Evolutionary conservation across 2,329 filamentous ascomycete species (phyloP).

Genomic region (Coniochaeta sp.): DNA sequence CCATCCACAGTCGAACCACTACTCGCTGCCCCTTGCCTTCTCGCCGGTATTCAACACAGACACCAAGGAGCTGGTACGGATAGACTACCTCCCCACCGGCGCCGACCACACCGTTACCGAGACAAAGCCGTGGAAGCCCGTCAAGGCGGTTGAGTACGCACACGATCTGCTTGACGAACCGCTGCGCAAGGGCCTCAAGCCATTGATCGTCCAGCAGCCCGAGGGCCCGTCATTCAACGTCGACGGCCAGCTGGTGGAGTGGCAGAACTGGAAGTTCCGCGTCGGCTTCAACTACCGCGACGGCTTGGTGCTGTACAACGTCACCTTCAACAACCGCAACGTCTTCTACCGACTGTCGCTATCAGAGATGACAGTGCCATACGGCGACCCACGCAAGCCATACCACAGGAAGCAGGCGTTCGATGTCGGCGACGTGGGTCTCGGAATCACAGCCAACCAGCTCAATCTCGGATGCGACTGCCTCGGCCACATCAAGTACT

Average conservation of each 20-base stretch:
- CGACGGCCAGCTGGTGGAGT: slow-evolving; percentile 41
- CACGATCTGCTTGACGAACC: no score
- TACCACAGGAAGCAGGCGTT: slow-evolving; percentile 67
- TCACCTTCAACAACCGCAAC: slow-evolving; percentile 58
- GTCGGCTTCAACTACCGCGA: slow-evolving; percentile 65
- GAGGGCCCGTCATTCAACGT: slow-evolving; percentile 62
- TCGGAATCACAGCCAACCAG: slow-evolving; percentile 61
- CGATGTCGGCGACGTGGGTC: slow-evolving; percentile 63
- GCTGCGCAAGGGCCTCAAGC: slow-evolving; percentile 44
- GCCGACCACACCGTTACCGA: no score
- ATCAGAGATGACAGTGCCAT: slow-evolving; percentile 65
- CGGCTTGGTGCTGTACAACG: slow-evolving; percentile 62
- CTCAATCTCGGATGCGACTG: slow-evolving; percentile 64
- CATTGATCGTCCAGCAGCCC: slow-evolving; percentile 53
- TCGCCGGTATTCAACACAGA: no score
- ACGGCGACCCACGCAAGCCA: slow-evolving; percentile 57
- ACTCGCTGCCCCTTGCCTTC: no score
- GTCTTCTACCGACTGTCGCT: slow-evolving; percentile 61
- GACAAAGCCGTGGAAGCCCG: no score
- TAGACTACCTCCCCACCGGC: no score
- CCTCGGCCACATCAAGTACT: slow-evolving; percentile 59
- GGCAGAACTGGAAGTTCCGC: slow-evolving; percentile 65
- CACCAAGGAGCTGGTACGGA: no score
- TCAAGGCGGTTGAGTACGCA: no score
- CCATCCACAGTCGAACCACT: no score